These are phyloP conservation scores for Trichosanthes truncata DNA, from an alignment of 306 rosid genomes.

Conservation along the genomic window DNA sequence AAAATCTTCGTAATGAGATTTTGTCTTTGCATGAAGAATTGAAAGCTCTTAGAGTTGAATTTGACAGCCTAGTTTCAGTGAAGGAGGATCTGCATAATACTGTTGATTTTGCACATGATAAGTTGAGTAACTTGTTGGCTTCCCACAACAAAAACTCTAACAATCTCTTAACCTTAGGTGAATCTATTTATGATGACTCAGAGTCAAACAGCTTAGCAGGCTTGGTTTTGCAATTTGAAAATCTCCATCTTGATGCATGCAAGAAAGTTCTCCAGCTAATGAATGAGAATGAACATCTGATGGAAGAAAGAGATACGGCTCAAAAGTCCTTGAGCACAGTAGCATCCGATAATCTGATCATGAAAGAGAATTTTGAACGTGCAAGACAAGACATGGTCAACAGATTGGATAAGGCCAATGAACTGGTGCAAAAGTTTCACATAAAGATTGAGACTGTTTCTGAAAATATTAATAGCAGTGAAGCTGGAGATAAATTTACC, in stretches of 20 bases:
- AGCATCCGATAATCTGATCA: conserved; percentile 42
- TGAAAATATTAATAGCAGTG: conserved; percentile 36
- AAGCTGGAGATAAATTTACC: conserved; percentile 47
- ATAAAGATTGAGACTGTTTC: conserved; percentile 50
- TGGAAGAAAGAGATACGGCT: conserved; percentile 42
- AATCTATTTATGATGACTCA: conserved; percentile 29
- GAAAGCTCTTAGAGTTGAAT: conserved; percentile 36
- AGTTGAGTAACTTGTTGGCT: conserved; percentile 47
- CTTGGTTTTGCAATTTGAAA: conserved; percentile 46
- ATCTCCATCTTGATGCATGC: conserved; percentile 44
- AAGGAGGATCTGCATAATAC: conserved; percentile 54
- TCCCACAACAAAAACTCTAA: conserved; percentile 29
- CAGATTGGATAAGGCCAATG: conserved; percentile 40
- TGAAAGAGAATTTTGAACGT: conserved; percentile 51
- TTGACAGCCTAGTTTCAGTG: conserved; percentile 37
- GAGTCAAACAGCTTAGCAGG: conserved; percentile 38
- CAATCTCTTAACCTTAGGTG: conserved; percentile 28
- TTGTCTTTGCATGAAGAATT: conserved; percentile 55
- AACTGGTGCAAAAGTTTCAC: conserved; percentile 59
- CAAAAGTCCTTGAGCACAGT: conserved; percentile 38
- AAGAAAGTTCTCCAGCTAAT: conserved; percentile 44
- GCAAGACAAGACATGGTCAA: conserved; percentile 31
- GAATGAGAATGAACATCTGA: conserved; percentile 51
- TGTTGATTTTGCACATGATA: conserved; percentile 28
- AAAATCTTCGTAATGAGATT: conserved; percentile 34